These are phyloP conservation scores for Ceratobasidium sp. DNA, from an alignment of 1,284 basidiomycete species.

Conservation along the genomic window DNA sequence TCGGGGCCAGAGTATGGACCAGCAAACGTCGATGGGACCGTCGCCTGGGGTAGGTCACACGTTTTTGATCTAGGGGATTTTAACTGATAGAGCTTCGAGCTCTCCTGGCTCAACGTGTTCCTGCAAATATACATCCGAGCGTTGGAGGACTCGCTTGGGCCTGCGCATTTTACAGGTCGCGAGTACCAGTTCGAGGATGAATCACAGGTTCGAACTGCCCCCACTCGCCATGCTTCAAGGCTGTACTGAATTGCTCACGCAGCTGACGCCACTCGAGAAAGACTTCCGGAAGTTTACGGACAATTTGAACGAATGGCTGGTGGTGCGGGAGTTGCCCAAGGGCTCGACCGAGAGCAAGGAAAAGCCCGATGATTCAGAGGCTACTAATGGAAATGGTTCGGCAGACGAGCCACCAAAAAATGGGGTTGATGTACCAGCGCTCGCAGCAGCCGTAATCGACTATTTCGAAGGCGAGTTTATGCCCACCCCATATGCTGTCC, in stretches of 20 bases:
- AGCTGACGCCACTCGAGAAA: conserved; percentile 45
- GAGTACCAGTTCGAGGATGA: conserved; percentile 70
- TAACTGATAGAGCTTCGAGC: conserved; percentile 57
- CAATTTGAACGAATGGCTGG: conserved; percentile 49
- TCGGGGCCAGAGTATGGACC: conserved; percentile 63
- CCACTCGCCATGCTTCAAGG: conserved; percentile 57
- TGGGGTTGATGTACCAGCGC: conserved; percentile 59
- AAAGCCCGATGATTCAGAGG: conserved; percentile 70
- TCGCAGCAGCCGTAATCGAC: conserved; percentile 65
- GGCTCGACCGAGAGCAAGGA: conserved; percentile 41
- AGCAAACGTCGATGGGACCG: conserved; percentile 76
- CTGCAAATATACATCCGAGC: conserved; percentile 80
- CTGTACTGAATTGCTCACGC: conserved; percentile 52
- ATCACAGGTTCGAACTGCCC: conserved; percentile 54
- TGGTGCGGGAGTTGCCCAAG: conserved; percentile 46
- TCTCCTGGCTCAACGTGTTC: conserved; percentile 76
- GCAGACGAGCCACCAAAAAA: conserved; percentile 20
- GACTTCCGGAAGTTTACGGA: conserved; percentile 49
- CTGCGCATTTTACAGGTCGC: conserved; percentile 66
- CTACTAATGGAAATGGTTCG: conserved; percentile 64
- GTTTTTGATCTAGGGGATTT: conserved; percentile 19
- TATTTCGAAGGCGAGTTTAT: conserved; percentile 71
- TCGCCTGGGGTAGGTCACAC: conserved; percentile 66
- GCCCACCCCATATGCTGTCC: neutral
- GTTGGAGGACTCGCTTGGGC: conserved; percentile 69